Evolutionary conservation across 2,329 filamentous ascomycete species (phyloP).

Genomic region (Fusarium humuli): DNA sequence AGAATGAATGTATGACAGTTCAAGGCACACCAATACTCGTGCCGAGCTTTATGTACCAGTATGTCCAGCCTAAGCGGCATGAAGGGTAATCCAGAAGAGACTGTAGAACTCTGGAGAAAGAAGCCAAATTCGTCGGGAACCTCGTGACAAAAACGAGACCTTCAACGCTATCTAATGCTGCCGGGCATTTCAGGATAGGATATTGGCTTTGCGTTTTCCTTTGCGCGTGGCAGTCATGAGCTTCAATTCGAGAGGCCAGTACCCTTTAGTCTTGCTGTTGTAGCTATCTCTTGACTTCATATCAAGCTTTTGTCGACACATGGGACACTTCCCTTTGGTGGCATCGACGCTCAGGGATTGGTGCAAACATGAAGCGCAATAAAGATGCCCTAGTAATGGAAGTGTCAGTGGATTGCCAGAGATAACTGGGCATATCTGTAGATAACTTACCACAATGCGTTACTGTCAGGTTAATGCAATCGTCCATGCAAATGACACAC

Average conservation of each 20-base stretch:
- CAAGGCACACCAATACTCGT: not conserved
- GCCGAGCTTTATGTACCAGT: not conserved
- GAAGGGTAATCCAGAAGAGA: not conserved
- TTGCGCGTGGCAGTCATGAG: constrained; percentile 67
- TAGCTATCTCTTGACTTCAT: constrained; percentile 57
- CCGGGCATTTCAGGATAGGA: constrained; percentile 40
- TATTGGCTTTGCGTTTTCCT: constrained; percentile 57
- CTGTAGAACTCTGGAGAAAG: not conserved
- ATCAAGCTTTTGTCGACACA: constrained; percentile 71
- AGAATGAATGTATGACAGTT: not conserved
- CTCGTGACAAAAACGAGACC: not conserved
- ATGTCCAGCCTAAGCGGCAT: constrained; percentile 8
- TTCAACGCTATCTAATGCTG: not conserved
- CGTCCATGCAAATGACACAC: constrained; percentile 76
- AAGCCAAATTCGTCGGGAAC: not conserved
- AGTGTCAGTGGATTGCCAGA: constrained; percentile 28
- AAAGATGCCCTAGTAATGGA: constrained; percentile 67
- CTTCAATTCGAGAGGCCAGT: constrained; percentile 71
- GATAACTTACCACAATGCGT: constrained; percentile 72
- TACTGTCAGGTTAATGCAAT: constrained; percentile 67
- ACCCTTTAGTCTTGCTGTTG: constrained; percentile 62
- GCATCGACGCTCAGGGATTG: constrained; percentile 68
- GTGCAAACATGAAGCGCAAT: constrained; percentile 72
- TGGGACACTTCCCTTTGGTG: constrained; percentile 70
- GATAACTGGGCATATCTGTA: not conserved